These are phyloP conservation scores for Isochrysis galbana DNA, from an alignment of 78 protist species.

Conservation along the genomic window DNA sequence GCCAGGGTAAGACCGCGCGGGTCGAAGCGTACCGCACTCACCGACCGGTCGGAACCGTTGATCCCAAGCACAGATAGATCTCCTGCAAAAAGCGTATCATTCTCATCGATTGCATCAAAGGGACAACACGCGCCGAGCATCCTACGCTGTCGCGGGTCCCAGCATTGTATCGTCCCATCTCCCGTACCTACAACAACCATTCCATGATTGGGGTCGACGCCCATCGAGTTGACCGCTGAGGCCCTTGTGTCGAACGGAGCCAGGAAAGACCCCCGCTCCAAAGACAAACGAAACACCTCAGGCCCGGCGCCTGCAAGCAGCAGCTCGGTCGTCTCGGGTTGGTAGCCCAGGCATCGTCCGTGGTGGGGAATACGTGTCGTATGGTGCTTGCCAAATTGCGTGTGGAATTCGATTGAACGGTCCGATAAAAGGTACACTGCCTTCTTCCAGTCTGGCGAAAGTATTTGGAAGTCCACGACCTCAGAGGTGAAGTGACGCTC, in stretches of 20 bases:
- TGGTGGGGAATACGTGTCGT: conserved; percentile 73
- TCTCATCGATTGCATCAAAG: not conserved
- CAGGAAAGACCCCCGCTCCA: conserved; percentile 87
- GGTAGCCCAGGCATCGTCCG: conserved; percentile 88
- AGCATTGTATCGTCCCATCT: conserved; percentile 48
- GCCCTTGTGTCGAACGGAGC: conserved; percentile 60
- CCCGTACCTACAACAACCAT: conserved; percentile 60
- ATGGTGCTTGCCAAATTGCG: conserved; percentile 82
- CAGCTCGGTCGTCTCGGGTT: conserved; percentile 73
- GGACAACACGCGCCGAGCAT: not conserved
- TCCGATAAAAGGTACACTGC: conserved; percentile 67
- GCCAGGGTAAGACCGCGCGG: conserved; percentile 74
- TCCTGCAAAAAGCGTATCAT: not conserved
- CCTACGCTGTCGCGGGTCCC: conserved; percentile 47
- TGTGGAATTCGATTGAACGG: conserved; percentile 89
- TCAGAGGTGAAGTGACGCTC: conserved; percentile 82
- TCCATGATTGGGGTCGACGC: conserved; percentile 37
- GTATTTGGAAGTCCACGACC: conserved; percentile 59
- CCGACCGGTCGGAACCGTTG: not conserved
- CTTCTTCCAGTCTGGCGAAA: conserved; percentile 91
- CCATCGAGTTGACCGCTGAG: conserved; percentile 59
- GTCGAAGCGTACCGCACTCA: conserved; percentile 52
- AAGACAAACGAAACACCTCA: conserved; percentile 75
- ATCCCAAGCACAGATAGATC: not conserved
- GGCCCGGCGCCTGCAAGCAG: conserved; percentile 36